A percentile compares a stretch with the other conserved stretches of the same genome.
Evolutionary conservation across 495 filamentous ascomycete genomes (phyloP).

Genomic region (Annulohypoxylon moriforme): DNA sequence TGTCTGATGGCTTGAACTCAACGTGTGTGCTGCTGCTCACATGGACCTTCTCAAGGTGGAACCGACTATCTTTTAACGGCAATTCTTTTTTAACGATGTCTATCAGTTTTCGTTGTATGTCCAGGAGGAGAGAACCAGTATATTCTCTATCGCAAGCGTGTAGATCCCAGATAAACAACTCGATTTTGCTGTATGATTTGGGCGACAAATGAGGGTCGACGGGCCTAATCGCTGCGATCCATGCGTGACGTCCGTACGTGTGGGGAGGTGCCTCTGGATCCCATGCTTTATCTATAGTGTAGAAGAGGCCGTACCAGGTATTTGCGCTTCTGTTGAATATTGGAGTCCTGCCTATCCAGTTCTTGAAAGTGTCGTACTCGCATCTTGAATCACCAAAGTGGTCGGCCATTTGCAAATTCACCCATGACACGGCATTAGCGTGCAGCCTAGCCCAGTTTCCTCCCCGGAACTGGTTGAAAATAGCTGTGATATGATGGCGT

Average conservation of each 20-base stretch:
- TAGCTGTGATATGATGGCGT: constrained; percentile 13
- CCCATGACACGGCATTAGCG: constrained; percentile 54
- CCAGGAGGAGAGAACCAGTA: constrained; percentile 39
- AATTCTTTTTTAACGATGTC: constrained; percentile 44
- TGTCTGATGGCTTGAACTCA: constrained; percentile 6
- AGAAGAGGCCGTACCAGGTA: constrained; percentile 59
- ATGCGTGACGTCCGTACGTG: constrained; percentile 50
- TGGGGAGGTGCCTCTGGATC: constrained; percentile 35
- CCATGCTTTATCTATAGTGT: constrained; percentile 56
- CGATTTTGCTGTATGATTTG: constrained; percentile 24
- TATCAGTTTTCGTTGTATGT: constrained; percentile 56
- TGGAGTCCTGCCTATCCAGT: constrained; percentile 49
- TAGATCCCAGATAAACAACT: constrained; percentile 63
- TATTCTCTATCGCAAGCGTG: constrained; percentile 32
- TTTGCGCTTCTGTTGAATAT: constrained; percentile 39
- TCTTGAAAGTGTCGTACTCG: constrained; percentile 47
- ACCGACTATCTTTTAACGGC: constrained; percentile 37
- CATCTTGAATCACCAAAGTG: constrained; percentile 47
- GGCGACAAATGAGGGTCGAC: constrained; percentile 46
- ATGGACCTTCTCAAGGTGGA: constrained; percentile 52
- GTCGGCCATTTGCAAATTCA: constrained; percentile 49
- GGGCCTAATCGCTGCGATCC: constrained; percentile 56
- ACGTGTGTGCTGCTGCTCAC: constrained; percentile 46
- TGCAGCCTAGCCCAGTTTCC: constrained; percentile 39
- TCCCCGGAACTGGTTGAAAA: background rate